Conservation (phyloP, 2,329 filamentous ascomycete species). For the Ophiostoma perfectum region DNA sequence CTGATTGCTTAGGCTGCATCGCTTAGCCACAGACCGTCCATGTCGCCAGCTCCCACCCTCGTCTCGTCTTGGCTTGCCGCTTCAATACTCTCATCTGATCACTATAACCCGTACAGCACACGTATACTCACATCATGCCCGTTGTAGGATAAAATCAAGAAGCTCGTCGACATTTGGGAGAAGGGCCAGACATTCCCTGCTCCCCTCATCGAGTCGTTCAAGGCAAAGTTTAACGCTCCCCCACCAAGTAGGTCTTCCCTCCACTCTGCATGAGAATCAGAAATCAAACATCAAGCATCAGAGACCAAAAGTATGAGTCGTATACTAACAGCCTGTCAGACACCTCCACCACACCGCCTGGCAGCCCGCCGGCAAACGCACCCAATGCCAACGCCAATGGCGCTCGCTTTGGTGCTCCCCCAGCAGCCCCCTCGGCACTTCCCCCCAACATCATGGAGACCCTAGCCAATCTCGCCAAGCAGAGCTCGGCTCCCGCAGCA, state of each 20-base stretch:
- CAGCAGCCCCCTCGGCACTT: constrained; percentile 37
- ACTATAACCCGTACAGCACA: neutral
- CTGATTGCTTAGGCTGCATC: constrained; percentile 24
- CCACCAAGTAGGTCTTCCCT: constrained; percentile 31
- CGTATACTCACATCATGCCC: constrained; percentile 21
- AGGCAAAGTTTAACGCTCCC: constrained; percentile 65
- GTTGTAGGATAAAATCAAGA: constrained; percentile 87
- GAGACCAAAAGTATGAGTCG: no score
- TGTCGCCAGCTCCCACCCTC: neutral
- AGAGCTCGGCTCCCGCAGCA: constrained; percentile 53
- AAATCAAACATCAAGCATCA: no score
- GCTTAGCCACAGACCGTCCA: neutral
- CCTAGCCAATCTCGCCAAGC: constrained; percentile 73
- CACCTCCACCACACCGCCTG: constrained; percentile 71
- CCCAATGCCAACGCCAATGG: constrained; percentile 30
- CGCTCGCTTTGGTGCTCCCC: constrained; percentile 29
- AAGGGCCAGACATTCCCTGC: constrained; percentile 86
- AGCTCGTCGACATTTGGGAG: constrained; percentile 97
- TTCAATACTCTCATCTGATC: neutral
- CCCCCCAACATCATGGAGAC: constrained; percentile 64
- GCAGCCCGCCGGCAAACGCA: constrained; percentile 50
- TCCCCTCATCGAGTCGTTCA: constrained; percentile 74
- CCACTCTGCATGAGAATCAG: no score
- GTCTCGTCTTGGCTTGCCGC: neutral
- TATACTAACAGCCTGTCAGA: constrained; percentile 34